Percentiles rank a stretch among this genome's conserved stretches.
Conservation (phyloP, 192 early-diverging fungal genomes). For the Coemansia sp. region DNA sequence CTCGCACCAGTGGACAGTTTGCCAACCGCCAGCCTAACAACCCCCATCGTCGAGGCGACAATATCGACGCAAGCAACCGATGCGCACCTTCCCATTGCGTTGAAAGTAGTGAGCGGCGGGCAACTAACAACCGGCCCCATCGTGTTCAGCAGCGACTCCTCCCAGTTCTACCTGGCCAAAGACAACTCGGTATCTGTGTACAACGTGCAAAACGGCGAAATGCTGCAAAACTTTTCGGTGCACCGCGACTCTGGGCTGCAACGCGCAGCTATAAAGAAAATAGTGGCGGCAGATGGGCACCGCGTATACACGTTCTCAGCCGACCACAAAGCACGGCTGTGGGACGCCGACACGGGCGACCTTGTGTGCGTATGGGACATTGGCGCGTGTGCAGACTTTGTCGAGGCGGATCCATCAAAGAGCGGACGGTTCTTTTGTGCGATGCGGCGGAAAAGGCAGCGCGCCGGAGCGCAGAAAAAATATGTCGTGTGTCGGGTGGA, state of each 20-base stretch:
- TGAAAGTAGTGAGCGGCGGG: slow-evolving; percentile 45
- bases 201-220: slow-evolving; percentile 48
- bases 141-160: slow-evolving; percentile 51
- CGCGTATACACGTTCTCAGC: slow-evolving; percentile 46
- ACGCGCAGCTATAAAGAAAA: slow-evolving; percentile 22
- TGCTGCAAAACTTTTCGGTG: slow-evolving; percentile 48
- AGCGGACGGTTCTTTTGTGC: slow-evolving; percentile 34
- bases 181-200: slow-evolving; percentile 48
- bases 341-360: slow-evolving; percentile 38
- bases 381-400: slow-evolving; percentile 13
- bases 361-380: slow-evolving; percentile 31
- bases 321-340: slow-evolving; percentile 26
- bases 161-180: slow-evolving; percentile 47
- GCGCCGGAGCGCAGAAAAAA: slow-evolving; percentile 10
- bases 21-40: slow-evolving; percentile 11
- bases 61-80: slow-evolving; percentile 26
- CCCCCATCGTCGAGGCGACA: slow-evolving; percentile 29
- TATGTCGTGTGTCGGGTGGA: slow-evolving; percentile 19
- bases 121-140: slow-evolving; percentile 33
- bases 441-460: slow-evolving; percentile 7
- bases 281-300: slow-evolving; percentile 20
- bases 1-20: not conserved
- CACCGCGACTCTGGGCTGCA: slow-evolving; percentile 6
- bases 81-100: slow-evolving; percentile 26
- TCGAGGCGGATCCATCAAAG: slow-evolving; percentile 23